Evolutionary conservation across 352 stramenopile genomes (phyloP), one percentile per base, ranked within the genome.

Genomic region (Phytophthora cryptogea): DNA sequence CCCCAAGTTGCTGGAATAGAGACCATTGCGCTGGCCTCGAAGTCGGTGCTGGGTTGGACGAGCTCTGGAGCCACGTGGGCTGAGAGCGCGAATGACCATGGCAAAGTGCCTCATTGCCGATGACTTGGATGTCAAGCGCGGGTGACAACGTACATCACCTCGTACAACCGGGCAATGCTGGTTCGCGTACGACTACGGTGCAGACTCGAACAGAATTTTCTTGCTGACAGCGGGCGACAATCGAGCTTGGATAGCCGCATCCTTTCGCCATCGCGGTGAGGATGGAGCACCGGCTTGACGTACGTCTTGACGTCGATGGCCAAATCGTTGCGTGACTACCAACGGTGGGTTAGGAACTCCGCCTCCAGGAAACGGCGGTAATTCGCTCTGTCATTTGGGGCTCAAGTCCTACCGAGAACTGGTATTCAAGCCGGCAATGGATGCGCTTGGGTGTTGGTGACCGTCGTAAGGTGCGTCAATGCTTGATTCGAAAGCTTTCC

Each of bases 151-250:
- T 43, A 33, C 26, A 40, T 45, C 51, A 51, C 17, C 28, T 50
- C 16, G 30, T 26, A 44, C 42, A 52, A 59, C 32, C 30, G n/a
- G 42, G 32, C 40, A 13, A 28, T 28, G n/a, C 45, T 42, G 46
- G 31, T 60, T 60, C 17, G 54, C 27, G 58, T 66, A 54, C 4
- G 58, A 61, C 58, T 44, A 59, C 54, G 39, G 10, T 13, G 13
- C 32, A 26, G 16, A 46, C n/a, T 27, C 33, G 39, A 14, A 17
- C 5, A 39, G 46, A 50, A 36, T 35, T 58, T 45, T 51, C 46
- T 45, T 43, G 17, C 10, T 26, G 41, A 52, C 10, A 60, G 53
- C 45, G 54, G 20, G 3, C 23, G 59, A 67, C 59, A 46, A 67
- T 62, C 36, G 14, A 20, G 39, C 49, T 45, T 9, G 37, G 32